phyloP scores from a whole-genome alignment of 179 eudicot species.

The Gypsophila paniculata region DNA sequence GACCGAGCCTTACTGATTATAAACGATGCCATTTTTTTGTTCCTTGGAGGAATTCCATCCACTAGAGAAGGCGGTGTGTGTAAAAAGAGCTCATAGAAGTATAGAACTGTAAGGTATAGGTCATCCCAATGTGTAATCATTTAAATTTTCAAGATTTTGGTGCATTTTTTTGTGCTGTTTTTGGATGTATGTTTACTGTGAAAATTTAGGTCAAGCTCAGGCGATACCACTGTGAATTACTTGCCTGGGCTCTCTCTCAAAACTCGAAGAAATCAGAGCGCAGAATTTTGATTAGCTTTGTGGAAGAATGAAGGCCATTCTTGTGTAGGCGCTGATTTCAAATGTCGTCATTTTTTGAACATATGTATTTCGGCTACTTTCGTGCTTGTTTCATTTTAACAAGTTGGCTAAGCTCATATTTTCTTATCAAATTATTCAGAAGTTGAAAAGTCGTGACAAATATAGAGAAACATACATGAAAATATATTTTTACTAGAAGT shows the following conservation, averaged over 20 bases:
- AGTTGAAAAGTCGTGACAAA: too few relatives aligned
- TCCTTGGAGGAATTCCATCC: slow-evolving; percentile 6
- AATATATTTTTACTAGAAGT: too few relatives aligned
- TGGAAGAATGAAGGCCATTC: not conserved
- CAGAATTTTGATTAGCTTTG: not conserved
- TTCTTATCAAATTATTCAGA: too few relatives aligned
- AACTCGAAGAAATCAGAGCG: not conserved
- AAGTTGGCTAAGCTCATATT: not conserved
- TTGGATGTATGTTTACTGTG: not conserved
- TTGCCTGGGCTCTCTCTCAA: not conserved
- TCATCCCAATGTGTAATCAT: slow-evolving; percentile 15
- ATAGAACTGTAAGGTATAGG: slow-evolving; percentile 26
- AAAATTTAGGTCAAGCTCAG: not conserved
- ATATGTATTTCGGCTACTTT: not conserved
- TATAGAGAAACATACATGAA: too few relatives aligned
- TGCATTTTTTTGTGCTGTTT: slow-evolving; percentile 4
- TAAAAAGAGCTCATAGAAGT: slow-evolving; percentile 14
- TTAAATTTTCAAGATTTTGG: slow-evolving; percentile 19
- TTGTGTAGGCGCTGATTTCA: not conserved
- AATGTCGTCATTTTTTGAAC: not conserved
- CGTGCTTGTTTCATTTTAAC: not conserved
- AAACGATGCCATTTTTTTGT: slow-evolving; percentile 2
- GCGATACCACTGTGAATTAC: not conserved
- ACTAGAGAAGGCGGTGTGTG: not conserved
- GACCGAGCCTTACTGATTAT: slow-evolving; percentile 11